Percentiles rank a stretch among this genome's conserved stretches.
These are phyloP conservation scores for Persicaria maculosa DNA, from an alignment of 148 eudicot species.

Conservation along the genomic window DNA sequence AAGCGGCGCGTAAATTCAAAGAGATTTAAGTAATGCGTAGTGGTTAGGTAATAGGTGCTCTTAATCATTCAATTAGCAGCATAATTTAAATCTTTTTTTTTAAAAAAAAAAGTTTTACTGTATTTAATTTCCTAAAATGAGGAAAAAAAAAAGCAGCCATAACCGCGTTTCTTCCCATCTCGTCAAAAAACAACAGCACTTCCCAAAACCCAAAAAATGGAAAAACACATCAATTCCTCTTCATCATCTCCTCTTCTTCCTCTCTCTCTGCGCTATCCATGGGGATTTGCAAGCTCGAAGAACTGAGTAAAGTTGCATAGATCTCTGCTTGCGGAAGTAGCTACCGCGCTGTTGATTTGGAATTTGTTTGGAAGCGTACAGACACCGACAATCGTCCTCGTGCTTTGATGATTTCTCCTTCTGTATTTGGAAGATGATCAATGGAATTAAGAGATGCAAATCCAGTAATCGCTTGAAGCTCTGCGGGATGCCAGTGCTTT, in stretches of 20 bases:
- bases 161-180: slow-evolving; percentile 14
- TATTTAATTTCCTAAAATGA: background rate
- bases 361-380: background rate
- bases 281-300: background rate
- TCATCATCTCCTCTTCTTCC: background rate
- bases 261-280: background rate
- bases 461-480: background rate
- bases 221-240: background rate
- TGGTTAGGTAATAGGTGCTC: slow-evolving; percentile 11
- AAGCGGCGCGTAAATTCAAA: slow-evolving; percentile 13
- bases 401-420: slow-evolving; percentile 1
- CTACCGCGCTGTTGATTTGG: background rate
- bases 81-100: background rate
- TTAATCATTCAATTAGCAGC: slow-evolving; percentile 9
- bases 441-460: background rate
- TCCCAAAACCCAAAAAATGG: background rate
- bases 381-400: background rate
- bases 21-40: background rate
- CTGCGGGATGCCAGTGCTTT: slow-evolving; percentile 1
- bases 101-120: background rate
- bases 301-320: background rate
- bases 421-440: background rate
- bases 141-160: slow-evolving; percentile 11
- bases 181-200: slow-evolving; percentile 5
- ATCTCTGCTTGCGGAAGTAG: background rate